Conservation (phyloP, 768 basidiomycete species). For the Termitomyces sp. region DNA sequence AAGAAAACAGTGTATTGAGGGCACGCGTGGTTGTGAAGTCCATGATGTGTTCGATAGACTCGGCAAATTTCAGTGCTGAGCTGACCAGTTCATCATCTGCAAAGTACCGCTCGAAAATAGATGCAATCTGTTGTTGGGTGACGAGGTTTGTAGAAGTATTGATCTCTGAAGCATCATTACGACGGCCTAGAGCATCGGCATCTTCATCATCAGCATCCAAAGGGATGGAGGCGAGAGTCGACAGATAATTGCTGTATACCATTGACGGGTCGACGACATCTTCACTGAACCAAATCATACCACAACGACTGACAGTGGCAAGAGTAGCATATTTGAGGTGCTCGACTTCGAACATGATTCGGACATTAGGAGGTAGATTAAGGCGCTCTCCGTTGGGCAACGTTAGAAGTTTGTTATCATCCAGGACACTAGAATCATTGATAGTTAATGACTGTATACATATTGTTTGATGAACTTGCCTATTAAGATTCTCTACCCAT, state of each 20-base stretch:
- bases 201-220: constrained; percentile 93
- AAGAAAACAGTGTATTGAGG: constrained; percentile 93
- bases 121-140: constrained; percentile 75
- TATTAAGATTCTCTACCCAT: constrained; percentile 99
- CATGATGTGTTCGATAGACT: constrained; percentile 96
- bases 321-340: constrained; percentile 95
- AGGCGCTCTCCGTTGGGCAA: constrained; percentile 98
- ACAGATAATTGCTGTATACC: constrained; percentile 89
- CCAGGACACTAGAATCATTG: constrained; percentile 71
- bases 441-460: constrained; percentile 5
- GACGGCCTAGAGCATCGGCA: constrained; percentile 60
- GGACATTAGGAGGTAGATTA: constrained; percentile 93
- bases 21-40: constrained; percentile 93
- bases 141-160: constrained; percentile 59
- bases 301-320: constrained; percentile 98
- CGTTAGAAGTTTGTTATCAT: constrained; percentile 97
- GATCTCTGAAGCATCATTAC: constrained; percentile 51
- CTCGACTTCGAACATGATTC: constrained; percentile 99
- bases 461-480: constrained; percentile 50
- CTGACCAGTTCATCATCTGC: constrained; percentile 78
- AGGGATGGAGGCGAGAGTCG: constrained; percentile 68
- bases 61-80: constrained; percentile 75
- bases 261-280: constrained; percentile 89
- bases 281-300: constrained; percentile 99
- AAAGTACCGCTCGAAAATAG: constrained; percentile 81